A percentile compares a stretch with the other conserved stretches of the same genome.
Evolutionary conservation across 768 basidiomycete genomes (phyloP).

Genomic region (Coprinellus micaceus): DNA sequence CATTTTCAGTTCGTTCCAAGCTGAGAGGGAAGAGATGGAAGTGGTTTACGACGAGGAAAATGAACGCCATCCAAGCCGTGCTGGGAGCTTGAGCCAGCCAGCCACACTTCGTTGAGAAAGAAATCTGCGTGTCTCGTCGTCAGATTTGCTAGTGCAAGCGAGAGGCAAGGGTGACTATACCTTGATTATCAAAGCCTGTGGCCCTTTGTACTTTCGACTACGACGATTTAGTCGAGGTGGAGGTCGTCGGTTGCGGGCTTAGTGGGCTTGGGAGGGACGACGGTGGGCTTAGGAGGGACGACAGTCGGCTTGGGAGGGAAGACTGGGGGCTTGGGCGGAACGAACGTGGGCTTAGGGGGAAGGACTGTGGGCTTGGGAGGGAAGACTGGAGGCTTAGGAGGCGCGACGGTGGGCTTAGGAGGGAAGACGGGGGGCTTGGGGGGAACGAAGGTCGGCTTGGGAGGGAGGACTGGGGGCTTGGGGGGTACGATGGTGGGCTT

Average conservation of each 20-base stretch:
- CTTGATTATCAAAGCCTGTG: too few relatives aligned
- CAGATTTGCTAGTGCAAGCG: too few relatives aligned
- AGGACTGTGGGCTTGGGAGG: neutral
- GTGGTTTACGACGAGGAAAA: too few relatives aligned
- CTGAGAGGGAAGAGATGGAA: too few relatives aligned
- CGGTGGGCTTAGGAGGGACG: slow-evolving; percentile 5
- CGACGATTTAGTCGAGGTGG: neutral
- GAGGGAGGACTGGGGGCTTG: slow-evolving; percentile 4
- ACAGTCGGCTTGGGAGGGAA: slow-evolving; percentile 1
- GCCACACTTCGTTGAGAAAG: too few relatives aligned
- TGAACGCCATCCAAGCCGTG: too few relatives aligned
- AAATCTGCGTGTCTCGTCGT: too few relatives aligned
- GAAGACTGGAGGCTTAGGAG: neutral
- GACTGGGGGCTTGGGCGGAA: neutral
- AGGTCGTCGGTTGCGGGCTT: neutral
- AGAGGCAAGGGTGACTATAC: too few relatives aligned
- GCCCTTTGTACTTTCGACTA: too few relatives aligned
- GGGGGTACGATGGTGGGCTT: slow-evolving; percentile 5
- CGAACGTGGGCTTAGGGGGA: neutral
- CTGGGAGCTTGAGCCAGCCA: too few relatives aligned
- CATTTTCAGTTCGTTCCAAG: too few relatives aligned
- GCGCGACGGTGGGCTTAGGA: neutral
- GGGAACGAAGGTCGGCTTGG: slow-evolving; percentile 1
- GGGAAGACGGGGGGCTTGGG: neutral
- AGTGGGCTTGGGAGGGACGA: neutral